Conservation (phyloP, 805 yeast species). For the Suhomyces kilbournensis region DNA sequence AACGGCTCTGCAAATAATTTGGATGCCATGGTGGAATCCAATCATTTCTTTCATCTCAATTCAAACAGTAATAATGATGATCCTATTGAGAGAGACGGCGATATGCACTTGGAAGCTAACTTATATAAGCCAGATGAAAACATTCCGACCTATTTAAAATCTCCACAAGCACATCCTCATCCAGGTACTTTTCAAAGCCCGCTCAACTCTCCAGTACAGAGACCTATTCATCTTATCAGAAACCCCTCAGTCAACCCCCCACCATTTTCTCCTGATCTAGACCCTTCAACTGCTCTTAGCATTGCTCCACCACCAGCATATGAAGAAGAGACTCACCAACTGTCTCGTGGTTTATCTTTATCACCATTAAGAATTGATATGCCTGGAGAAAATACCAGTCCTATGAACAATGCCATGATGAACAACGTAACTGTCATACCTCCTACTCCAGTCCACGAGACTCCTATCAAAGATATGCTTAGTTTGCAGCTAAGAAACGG, state of each 20-base stretch:
- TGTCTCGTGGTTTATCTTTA: conserved; percentile 11
- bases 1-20: conserved; percentile 23
- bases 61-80: conserved; percentile 24
- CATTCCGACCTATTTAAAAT: no score
- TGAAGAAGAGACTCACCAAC: conserved; percentile 17
- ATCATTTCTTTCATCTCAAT: conserved; percentile 27
- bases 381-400: conserved; percentile 7
- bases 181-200: conserved; percentile 42
- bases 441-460: conserved; percentile 9
- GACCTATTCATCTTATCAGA: conserved; percentile 56
- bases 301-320: conserved; percentile 31
- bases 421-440: conserved; percentile 6
- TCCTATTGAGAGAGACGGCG: conserved; percentile 35
- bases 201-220: conserved; percentile 30
- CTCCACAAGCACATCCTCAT: conserved; percentile 63
- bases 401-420: neutral
- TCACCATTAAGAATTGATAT: conserved; percentile 23
- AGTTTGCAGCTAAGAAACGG: conserved; percentile 11
- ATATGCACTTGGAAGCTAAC: conserved; percentile 43
- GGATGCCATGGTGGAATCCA: conserved; percentile 18
- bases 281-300: conserved; percentile 14
- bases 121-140: conserved; percentile 52
- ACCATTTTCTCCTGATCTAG: conserved; percentile 43
- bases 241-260: conserved; percentile 63
- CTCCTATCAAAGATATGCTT: conserved; percentile 15